Evolutionary conservation across 2,329 filamentous ascomycete genomes (phyloP).

Genomic region (Rhinocladiella mackenziei): DNA sequence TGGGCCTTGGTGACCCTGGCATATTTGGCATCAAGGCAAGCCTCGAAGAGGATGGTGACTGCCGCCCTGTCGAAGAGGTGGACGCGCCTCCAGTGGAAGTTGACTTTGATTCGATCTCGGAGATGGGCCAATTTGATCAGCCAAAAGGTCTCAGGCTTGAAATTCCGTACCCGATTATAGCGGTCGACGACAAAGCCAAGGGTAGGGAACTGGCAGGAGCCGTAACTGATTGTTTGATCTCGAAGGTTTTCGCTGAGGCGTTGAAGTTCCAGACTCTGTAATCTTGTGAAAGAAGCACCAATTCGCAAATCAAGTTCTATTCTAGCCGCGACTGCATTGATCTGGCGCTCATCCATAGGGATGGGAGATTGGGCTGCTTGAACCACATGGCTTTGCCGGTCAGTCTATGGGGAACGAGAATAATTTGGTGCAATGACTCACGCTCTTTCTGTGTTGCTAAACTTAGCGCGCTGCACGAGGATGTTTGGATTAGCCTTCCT

Average conservation of each 20-base stretch:
- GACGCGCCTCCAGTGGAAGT: conserved; percentile 76
- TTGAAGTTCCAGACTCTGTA: conserved; percentile 76
- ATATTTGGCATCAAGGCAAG: conserved; percentile 69
- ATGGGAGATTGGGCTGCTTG: conserved; percentile 74
- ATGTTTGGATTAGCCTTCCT: conserved; percentile 67
- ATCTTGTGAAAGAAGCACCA: conserved; percentile 85
- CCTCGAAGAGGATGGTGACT: conserved; percentile 77
- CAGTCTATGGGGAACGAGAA: not conserved
- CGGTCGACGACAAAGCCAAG: conserved; percentile 95
- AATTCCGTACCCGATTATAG: conserved; percentile 90
- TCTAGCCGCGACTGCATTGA: conserved; percentile 78
- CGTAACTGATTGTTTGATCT: conserved; percentile 72
- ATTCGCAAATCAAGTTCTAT: conserved; percentile 92
- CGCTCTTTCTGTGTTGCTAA: conserved; percentile 94
- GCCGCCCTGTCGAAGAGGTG: conserved; percentile 84
- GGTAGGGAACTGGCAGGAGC: conserved; percentile 94
- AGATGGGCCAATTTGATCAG: conserved; percentile 77
- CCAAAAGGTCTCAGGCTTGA: conserved; percentile 91
- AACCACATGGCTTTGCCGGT: conserved; percentile 74
- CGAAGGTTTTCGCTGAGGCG: conserved; percentile 64
- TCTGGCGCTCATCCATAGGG: conserved; percentile 76
- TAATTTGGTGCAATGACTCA: conserved; percentile 49
- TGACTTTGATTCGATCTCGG: conserved; percentile 72
- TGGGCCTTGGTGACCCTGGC: conserved; percentile 81
- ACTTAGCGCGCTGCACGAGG: conserved; percentile 77